Base-by-base conservation (phyloP, 495 filamentous ascomycete species). In the Zalerion maritima region DNA sequence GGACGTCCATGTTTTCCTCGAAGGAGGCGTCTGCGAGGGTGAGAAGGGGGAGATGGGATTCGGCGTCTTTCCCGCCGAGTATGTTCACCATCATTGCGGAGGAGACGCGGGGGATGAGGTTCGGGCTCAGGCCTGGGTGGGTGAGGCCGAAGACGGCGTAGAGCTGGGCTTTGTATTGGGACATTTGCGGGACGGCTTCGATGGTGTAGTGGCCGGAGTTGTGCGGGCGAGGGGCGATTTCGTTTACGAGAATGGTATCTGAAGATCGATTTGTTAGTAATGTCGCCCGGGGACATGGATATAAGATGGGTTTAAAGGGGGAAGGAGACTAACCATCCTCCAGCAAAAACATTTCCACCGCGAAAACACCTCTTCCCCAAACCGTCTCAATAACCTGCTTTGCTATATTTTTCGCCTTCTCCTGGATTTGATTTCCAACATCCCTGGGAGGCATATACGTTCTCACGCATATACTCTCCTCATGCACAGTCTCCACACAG, bases 171-270 rank as follows among this genome's bases (percentile, higher is more conserved):
- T 89, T 79, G 51, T 80, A 97, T 52, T 97, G 89, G 12, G 85
- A 94, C 35, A 89, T 62, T 23, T 66, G 59, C 0, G 71, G 69
- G 34, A 91, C 85, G 18, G 81, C 81, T 62, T 97, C 89, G 42
- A 97, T 97, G 13, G 83, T 94, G 58, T 89, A 91, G 54, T 97
- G 89, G 9, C 89, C 89, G 1, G 83, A 92, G 55, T 96, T 97
- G 57, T 97, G 89, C 23, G 86, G 83, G 6, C 89, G 73, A 25
- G 83, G 84, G n/a, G 89, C 89, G 28, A 94, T 78, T 54, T 97
- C 89, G 52, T 92, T 94, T 31, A 97, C 64, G 36, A 92, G 55
- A 3, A 92, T 62, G 1, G 47, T 53, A 7, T 54, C 68, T 67
- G 40, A 8, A 19, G 5, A 9, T 2, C 6, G n/a, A n/a, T n/a